Conservation (phyloP, 306 rosid species). For the Potentilla sterilis region DNA sequence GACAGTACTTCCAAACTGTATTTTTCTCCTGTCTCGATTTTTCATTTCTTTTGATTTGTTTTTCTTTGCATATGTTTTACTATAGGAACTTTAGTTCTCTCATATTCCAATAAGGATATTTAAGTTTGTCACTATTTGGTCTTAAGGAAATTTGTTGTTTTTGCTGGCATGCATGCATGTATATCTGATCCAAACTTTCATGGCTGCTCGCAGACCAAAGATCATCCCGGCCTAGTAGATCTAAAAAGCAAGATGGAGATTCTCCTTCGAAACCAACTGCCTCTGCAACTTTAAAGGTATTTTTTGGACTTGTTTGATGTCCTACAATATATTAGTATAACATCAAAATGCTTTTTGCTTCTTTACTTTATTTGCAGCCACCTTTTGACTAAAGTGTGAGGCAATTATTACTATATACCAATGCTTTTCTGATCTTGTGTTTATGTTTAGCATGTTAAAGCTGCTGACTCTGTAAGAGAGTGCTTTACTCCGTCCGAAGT, state of each 20-base stretch:
- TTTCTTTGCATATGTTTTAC: neutral
- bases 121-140: neutral
- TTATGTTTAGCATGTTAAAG: constrained; percentile 47
- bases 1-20: neutral
- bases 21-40: neutral
- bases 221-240: constrained; percentile 32
- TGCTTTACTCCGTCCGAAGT: constrained; percentile 57
- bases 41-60: neutral
- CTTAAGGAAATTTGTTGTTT: constrained; percentile 4
- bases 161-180: constrained; percentile 4
- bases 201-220: constrained; percentile 43
- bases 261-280: constrained; percentile 41
- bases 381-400: neutral
- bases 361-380: neutral
- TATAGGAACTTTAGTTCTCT: neutral
- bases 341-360: neutral
- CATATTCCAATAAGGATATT: neutral
- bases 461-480: constrained; percentile 29
- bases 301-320: neutral
- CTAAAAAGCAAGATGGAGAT: constrained; percentile 43
- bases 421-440: constrained; percentile 18
- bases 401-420: constrained; percentile 4
- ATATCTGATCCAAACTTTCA: constrained; percentile 6
- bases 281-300: constrained; percentile 48
- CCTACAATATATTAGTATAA: neutral